Conservation (phyloP, 2,329 filamentous ascomycete species). For the Amauroascus niger region DNA sequence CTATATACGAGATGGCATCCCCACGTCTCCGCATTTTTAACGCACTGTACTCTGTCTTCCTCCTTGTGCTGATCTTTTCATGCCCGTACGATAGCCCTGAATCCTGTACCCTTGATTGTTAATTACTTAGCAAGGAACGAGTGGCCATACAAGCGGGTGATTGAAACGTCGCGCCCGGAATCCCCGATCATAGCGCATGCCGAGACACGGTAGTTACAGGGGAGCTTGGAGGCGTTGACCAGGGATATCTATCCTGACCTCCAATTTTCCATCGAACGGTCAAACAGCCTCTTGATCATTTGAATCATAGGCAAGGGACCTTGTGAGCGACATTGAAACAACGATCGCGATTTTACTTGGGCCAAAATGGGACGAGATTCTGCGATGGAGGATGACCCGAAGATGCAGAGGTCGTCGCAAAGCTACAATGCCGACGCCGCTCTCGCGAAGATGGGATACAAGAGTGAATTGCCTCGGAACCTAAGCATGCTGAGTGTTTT, state of each 20-base stretch:
- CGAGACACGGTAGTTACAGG: not conserved
- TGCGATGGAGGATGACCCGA: not conserved
- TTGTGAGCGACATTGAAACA: not conserved
- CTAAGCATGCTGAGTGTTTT: slow-evolving; percentile 61
- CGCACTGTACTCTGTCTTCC: not conserved
- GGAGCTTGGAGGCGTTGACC: not conserved
- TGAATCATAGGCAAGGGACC: not conserved
- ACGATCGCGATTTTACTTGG: not conserved
- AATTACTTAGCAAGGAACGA: not conserved
- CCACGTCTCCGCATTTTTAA: not conserved
- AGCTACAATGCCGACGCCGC: slow-evolving; percentile 47
- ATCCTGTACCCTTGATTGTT: not conserved
- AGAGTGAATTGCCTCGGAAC: slow-evolving; percentile 55
- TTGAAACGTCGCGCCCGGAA: not conserved
- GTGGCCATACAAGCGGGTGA: not conserved
- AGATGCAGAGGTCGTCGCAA: slow-evolving; percentile 6
- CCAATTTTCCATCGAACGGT: not conserved
- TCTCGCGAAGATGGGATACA: slow-evolving; percentile 58
- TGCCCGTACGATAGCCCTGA: not conserved
- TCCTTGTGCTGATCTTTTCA: not conserved
- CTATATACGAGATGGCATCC: not conserved
- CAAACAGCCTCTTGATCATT: not conserved
- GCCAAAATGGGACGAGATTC: not conserved
- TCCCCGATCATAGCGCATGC: not conserved
- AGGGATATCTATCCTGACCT: too few species aligned